phyloP scores from a whole-genome alignment of 2,329 filamentous ascomycete species.

The Penicillium sp. region DNA sequence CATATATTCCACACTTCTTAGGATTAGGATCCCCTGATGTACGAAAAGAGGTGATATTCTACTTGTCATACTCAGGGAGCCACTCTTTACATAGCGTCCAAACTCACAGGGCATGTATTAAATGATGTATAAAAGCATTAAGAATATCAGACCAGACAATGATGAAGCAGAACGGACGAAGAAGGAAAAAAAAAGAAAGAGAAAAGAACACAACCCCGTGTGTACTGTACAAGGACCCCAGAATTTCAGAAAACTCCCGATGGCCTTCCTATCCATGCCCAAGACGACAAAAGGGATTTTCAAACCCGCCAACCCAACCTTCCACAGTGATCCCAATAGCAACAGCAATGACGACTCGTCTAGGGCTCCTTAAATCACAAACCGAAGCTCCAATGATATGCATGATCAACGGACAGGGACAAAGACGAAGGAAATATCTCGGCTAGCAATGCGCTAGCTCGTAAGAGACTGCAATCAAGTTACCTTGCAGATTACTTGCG shows the following conservation, averaged over 20 bases:
- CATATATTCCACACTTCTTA: too few species aligned
- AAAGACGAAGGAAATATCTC: constrained; percentile 9
- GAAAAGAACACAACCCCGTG: constrained; percentile 17
- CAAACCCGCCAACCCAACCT: constrained; percentile 14
- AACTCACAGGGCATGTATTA: constrained; percentile 16
- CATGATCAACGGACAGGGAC: constrained; percentile 19
- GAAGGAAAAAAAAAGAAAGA: neutral
- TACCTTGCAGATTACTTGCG: constrained; percentile 42
- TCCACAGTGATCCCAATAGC: constrained; percentile 6
- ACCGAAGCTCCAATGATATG: constrained; percentile 33
- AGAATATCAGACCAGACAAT: constrained; percentile 5
- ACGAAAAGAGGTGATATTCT: too few species aligned
- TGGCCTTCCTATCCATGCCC: constrained; percentile 10
- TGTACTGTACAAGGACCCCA: constrained; percentile 21
- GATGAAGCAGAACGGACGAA: constrained; percentile 8
- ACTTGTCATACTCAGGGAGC: neutral
- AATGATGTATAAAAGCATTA: constrained; percentile 18
- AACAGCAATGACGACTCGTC: constrained; percentile 5
- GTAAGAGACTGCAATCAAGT: neutral
- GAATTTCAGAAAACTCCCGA: constrained; percentile 10
- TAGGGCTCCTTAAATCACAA: constrained; percentile 17
- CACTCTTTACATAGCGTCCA: neutral
- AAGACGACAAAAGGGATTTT: constrained; percentile 19
- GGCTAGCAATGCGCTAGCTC: neutral
- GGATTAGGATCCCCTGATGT: too few species aligned